Base-by-base conservation (phyloP, 2,329 filamentous ascomycete species). In the Clonostachys solani region DNA sequence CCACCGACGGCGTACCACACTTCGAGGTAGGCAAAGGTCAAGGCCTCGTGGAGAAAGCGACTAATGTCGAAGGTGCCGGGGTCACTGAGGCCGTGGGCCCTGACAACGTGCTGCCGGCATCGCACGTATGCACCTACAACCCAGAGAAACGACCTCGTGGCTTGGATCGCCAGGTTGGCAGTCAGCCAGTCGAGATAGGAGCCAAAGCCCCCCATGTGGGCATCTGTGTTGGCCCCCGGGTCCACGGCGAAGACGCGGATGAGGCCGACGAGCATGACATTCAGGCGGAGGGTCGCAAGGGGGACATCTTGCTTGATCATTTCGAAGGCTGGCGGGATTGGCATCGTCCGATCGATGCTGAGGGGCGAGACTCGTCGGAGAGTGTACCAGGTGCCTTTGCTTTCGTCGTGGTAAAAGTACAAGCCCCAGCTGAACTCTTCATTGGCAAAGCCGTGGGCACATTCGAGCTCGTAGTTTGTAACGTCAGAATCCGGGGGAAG, bases 371-470 rank as follows among this genome's bases (percentile, higher is more conserved):
- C 13, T 15, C 6, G 12, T 13, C 18, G 40, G 45, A 52, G 53
- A 33, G 45, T 52, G 48, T 63, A 62, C 59, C 58, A 60, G 9
- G 55, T 58, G 18, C 63, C 57, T 33, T 58, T 50, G 19, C 50
- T 50, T 18, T 52, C 49, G 40, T 46, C 47, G 36, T 58, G 57
- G 45, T 67, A 60, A 50, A 57, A 63, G 52, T 67, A 68, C 42
- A 68, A 47, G n/a, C 62, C 64, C 65, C 64, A 67, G 52, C 57
- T 54, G 42, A 68, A 67, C 40, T 66, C 59, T 37, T 63, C 59
- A 6, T 50, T 51, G 5, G 48, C 55, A 17, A 50, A 44, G 18
- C 54, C 52, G 33, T 54, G 42, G 6, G 56, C 42, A n/a, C 52
- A 53, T 17, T 37, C 46, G 12, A 50, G 51, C 19, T 60, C 54